Percentiles rank a stretch among this genome's conserved stretches.
Conservation (phyloP, 1,284 basidiomycete species). For the Ceratobasidium sp. region DNA sequence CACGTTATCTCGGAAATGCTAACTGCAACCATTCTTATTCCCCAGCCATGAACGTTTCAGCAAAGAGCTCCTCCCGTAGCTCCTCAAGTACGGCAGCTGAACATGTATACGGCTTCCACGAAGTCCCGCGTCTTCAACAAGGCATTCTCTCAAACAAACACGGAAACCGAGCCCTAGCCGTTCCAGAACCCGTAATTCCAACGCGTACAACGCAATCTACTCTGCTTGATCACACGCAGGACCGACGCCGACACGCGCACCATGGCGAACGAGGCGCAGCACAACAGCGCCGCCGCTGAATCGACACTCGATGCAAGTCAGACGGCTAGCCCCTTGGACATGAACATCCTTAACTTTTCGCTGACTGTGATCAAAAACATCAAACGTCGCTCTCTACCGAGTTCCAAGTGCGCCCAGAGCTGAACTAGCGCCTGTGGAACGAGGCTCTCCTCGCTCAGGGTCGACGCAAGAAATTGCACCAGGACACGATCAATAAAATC, state of each 20-base stretch:
- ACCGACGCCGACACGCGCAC: slow-evolving; percentile 56
- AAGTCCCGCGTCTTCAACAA: slow-evolving; percentile 95
- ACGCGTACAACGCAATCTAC: slow-evolving; percentile 88
- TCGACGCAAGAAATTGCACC: slow-evolving; percentile 88
- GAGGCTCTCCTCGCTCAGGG: slow-evolving; percentile 85
- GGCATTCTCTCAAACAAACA: slow-evolving; percentile 87
- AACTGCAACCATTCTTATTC: slow-evolving; percentile 95
- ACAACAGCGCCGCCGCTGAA: slow-evolving; percentile 28
- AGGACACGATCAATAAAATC: slow-evolving; percentile 97
- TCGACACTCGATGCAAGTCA: slow-evolving; percentile 44
- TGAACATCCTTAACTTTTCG: slow-evolving; percentile 83
- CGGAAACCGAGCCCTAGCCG: slow-evolving; percentile 91
- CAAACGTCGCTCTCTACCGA: slow-evolving; percentile 91
- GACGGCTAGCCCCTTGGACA: slow-evolving; percentile 70
- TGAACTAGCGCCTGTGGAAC: slow-evolving; percentile 92
- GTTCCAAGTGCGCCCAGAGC: slow-evolving; percentile 87
- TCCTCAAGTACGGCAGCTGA: slow-evolving; percentile 97
- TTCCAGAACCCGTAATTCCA: slow-evolving; percentile 93
- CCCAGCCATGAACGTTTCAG: slow-evolving; percentile 99
- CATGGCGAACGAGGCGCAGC: slow-evolving; percentile 42
- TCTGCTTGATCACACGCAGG: slow-evolving; percentile 89
- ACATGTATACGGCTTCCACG: slow-evolving; percentile 99
- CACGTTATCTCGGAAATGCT: neutral
- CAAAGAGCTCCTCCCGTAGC: slow-evolving; percentile 90
- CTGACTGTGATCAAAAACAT: slow-evolving; percentile 92